Evolutionary conservation across 148 eudicot genomes (phyloP).

Genomic region (Arctostaphylos glauca): DNA sequence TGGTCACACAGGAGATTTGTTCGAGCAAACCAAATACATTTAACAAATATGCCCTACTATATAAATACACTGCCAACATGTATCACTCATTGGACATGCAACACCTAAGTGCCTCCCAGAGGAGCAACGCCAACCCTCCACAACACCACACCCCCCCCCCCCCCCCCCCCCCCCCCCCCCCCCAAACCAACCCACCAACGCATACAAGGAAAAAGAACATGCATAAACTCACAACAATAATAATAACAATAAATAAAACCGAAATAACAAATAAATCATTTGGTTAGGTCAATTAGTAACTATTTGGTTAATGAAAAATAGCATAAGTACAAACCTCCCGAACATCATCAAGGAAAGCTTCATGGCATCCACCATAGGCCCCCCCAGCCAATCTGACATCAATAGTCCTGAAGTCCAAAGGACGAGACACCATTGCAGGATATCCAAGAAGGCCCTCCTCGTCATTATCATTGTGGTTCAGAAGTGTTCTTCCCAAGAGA

Average conservation of each 20-base stretch:
- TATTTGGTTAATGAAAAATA: neutral
- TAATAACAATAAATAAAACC: neutral
- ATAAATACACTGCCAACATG: neutral
- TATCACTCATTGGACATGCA: neutral
- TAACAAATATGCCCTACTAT: neutral
- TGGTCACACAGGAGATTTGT: neutral
- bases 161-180: neutral
- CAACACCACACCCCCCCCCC: too few species aligned
- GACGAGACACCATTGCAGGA: conserved; percentile 58
- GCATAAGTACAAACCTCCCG: conserved; percentile 34
- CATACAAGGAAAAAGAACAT: too few species aligned
- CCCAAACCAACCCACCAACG: neutral
- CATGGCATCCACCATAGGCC: conserved; percentile 49
- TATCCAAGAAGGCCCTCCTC: conserved; percentile 54
- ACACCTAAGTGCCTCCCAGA: neutral
- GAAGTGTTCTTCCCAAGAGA: conserved; percentile 42
- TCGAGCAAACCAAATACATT: neutral
- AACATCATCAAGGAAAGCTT: conserved; percentile 59
- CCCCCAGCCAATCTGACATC: conserved; percentile 57
- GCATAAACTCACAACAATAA: neutral
- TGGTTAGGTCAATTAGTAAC: neutral
- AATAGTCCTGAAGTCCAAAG: conserved; percentile 55
- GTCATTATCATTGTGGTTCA: conserved; percentile 39
- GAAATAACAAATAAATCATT: neutral
- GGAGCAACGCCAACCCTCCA: neutral